These are phyloP conservation scores for Kluyveromyces wickerhamii DNA, from an alignment of 805 yeast species.

Conservation along the genomic window DNA sequence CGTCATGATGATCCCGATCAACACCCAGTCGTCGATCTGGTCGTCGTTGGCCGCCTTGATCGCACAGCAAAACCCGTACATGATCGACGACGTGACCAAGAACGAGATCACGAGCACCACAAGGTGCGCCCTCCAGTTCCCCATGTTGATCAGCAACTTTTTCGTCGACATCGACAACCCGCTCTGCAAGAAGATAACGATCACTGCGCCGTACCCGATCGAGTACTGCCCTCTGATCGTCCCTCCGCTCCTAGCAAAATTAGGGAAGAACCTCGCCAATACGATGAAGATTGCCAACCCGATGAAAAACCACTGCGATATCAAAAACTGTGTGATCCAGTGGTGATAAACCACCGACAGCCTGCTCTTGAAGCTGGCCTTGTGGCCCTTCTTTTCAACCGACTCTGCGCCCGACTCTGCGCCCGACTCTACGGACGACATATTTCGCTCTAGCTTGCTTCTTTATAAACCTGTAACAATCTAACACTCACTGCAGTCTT, in stretches of 20 bases:
- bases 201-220: conserved; percentile 82
- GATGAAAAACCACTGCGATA: conserved; percentile 67
- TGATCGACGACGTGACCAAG: conserved; percentile 58
- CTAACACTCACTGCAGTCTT: too few relatives aligned
- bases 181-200: conserved; percentile 71
- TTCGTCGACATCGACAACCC: conserved; percentile 71
- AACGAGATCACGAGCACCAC: conserved; percentile 63
- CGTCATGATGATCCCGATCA: conserved; percentile 75
- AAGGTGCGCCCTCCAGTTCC: conserved; percentile 77
- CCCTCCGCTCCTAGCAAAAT: conserved; percentile 81
- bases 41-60: conserved; percentile 50
- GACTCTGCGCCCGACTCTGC: too few relatives aligned
- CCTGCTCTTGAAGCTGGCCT: background rate
- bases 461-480: too few relatives aligned
- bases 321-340: conserved; percentile 3
- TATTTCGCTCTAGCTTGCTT: too few relatives aligned
- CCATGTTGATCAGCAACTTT: conserved; percentile 51
- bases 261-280: conserved; percentile 69
- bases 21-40: conserved; percentile 64
- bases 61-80: conserved; percentile 66
- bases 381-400: too few relatives aligned
- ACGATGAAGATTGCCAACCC: conserved; percentile 65
- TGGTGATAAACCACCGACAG: conserved; percentile 1
- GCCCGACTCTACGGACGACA: too few relatives aligned
- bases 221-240: conserved; percentile 64